These are phyloP conservation scores for Plantago lanceolata DNA, from an alignment of 305 asterid genomes.

Conservation along the genomic window DNA sequence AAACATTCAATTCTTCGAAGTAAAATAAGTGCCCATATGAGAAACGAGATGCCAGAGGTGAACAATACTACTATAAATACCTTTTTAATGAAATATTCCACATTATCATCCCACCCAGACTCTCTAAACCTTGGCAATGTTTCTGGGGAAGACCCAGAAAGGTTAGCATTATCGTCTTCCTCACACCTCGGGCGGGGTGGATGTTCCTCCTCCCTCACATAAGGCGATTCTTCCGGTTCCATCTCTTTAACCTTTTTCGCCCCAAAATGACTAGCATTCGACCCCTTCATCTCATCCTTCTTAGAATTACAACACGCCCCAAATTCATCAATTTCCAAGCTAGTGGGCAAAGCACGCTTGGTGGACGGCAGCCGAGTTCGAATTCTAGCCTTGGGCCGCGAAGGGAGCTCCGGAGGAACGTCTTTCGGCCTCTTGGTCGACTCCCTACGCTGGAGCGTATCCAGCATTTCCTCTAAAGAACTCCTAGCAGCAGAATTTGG, in stretches of 20 bases:
- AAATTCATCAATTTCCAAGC: constrained; percentile 32
- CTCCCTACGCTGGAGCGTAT: constrained; percentile 58
- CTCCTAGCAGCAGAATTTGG: constrained; percentile 60
- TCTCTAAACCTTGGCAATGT: constrained; percentile 32
- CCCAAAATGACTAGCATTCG: constrained; percentile 39
- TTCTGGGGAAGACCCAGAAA: constrained; percentile 20
- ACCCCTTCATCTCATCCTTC: constrained; percentile 30
- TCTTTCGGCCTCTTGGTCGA: constrained; percentile 59
- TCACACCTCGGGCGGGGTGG: neutral
- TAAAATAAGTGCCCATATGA: neutral
- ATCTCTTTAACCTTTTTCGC: constrained; percentile 40
- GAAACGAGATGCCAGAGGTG: constrained; percentile 15
- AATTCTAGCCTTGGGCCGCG: constrained; percentile 65
- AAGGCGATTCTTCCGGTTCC: constrained; percentile 51
- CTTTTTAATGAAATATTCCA: constrained; percentile 60
- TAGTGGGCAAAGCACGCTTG: constrained; percentile 48
- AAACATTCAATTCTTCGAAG: neutral
- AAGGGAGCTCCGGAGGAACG: constrained; percentile 80
- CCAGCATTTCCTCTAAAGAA: constrained; percentile 96
- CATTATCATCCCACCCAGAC: constrained; percentile 43
- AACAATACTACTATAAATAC: constrained; percentile 30
- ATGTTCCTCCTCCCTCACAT: constrained; percentile 22
- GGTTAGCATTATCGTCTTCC: constrained; percentile 28
- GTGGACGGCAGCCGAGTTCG: constrained; percentile 70
- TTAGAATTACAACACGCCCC: constrained; percentile 14